Conservation (phyloP, 148 eudicot species). For the Amaranthus palmeri region DNA sequence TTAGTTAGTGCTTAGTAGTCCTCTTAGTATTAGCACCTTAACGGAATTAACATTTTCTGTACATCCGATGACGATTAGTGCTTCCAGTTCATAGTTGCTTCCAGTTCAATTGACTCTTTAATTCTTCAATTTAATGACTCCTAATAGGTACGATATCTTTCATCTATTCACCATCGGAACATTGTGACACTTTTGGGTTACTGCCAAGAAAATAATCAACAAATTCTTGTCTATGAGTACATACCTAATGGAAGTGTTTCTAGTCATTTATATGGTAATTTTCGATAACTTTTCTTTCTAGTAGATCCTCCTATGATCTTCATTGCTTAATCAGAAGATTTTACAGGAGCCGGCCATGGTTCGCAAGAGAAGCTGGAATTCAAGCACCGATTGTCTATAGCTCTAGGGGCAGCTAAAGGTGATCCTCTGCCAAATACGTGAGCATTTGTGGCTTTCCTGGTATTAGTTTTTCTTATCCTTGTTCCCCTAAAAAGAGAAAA, state of each 20-base stretch:
- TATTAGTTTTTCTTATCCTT: constrained; percentile 59
- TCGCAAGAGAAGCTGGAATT: constrained; percentile 88
- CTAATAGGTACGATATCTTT: constrained; percentile 71
- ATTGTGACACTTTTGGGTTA: constrained; percentile 89
- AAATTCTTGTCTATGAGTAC: constrained; percentile 91
- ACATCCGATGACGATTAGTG: background rate
- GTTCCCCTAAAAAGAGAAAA: constrained; percentile 18
- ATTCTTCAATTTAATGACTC: background rate
- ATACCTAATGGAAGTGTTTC: constrained; percentile 97
- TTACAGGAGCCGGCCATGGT: constrained; percentile 68
- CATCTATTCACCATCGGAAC: constrained; percentile 93
- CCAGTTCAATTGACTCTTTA: background rate
- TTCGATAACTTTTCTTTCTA: constrained; percentile 9
- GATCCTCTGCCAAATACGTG: constrained; percentile 99
- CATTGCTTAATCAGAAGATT: constrained; percentile 13
- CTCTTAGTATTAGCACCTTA: background rate
- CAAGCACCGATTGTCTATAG: constrained; percentile 95
- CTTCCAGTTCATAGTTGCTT: background rate
- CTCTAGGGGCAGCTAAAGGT: constrained; percentile 99
- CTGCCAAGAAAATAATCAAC: constrained; percentile 79
- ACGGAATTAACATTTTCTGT: background rate
- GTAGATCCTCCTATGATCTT: background rate
- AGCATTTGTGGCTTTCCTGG: constrained; percentile 96
- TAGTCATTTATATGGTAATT: constrained; percentile 82
- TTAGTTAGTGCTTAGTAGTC: background rate